These are phyloP conservation scores for Amphibolis antarctica DNA, from an alignment of 106 monocot species.

Conservation along the genomic window DNA sequence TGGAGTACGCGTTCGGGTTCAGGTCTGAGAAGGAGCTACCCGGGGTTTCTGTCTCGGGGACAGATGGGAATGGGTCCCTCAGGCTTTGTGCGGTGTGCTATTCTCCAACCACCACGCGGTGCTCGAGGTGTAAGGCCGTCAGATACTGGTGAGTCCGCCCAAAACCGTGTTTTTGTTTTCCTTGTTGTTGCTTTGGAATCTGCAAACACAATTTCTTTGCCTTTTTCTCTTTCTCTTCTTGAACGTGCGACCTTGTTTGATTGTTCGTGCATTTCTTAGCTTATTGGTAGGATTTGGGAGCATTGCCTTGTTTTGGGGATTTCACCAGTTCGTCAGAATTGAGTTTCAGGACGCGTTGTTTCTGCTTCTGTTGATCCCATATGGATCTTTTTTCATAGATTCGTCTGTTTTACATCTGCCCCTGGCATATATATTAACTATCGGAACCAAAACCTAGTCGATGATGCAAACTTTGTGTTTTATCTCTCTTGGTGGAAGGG, in stretches of 20 bases:
- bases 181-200: background rate
- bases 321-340: background rate
- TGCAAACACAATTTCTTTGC: background rate
- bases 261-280: background rate
- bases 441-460: too few relatives aligned
- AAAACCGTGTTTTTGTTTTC: background rate
- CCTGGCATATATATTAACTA: too few relatives aligned
- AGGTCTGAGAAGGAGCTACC: background rate
- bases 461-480: too few relatives aligned
- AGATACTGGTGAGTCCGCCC: constrained; percentile 53
- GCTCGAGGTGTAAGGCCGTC: constrained; percentile 52
- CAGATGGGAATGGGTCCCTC: background rate
- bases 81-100: constrained; percentile 41
- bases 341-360: background rate
- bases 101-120: constrained; percentile 37
- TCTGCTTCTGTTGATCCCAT: background rate
- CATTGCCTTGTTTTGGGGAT: background rate
- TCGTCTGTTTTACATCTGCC: background rate
- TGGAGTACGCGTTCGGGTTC: constrained; percentile 20
- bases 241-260: background rate
- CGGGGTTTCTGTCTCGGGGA: background rate
- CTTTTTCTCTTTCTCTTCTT: background rate
- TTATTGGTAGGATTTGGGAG: background rate
- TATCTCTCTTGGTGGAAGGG: too few relatives aligned
- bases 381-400: background rate